Percentiles rank a stretch among this genome's conserved stretches.
These are phyloP conservation scores for Yarrowia galli DNA, from an alignment of 1,139 yeast species.

Conservation along the genomic window DNA sequence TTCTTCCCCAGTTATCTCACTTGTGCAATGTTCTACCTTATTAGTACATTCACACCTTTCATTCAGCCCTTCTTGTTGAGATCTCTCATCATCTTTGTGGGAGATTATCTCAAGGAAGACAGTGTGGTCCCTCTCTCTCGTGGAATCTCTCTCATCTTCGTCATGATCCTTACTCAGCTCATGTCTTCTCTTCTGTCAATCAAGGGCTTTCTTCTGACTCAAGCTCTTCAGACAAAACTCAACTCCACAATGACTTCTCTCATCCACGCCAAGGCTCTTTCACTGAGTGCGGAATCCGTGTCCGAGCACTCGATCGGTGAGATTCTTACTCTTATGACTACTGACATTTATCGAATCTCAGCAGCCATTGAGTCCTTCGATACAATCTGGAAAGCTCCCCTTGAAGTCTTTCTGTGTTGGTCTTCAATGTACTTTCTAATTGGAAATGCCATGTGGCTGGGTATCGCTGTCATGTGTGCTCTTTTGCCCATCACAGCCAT, in stretches of 20 bases:
- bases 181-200: slow-evolving; percentile 79
- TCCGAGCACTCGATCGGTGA: slow-evolving; percentile 85
- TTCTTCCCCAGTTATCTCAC: slow-evolving; percentile 14
- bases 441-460: slow-evolving; percentile 69
- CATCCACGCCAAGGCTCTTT: slow-evolving; percentile 78
- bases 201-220: slow-evolving; percentile 63
- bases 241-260: slow-evolving; percentile 74
- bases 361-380: slow-evolving; percentile 61
- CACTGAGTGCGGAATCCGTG: slow-evolving; percentile 79
- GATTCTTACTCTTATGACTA: slow-evolving; percentile 73
- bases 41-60: slow-evolving; percentile 51
- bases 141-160: slow-evolving; percentile 80
- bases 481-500: slow-evolving; percentile 65
- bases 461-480: slow-evolving; percentile 60
- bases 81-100: slow-evolving; percentile 76
- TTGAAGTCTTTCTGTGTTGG: slow-evolving; percentile 62
- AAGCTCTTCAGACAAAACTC: slow-evolving; percentile 44
- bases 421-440: slow-evolving; percentile 64
- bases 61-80: slow-evolving; percentile 84
- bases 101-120: slow-evolving; percentile 59
- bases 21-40: slow-evolving; percentile 20
- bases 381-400: slow-evolving; percentile 65
- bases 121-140: slow-evolving; percentile 61
- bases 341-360: slow-evolving; percentile 76
- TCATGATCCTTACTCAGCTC: slow-evolving; percentile 80